phyloP scores from a whole-genome alignment of 352 stramenopile species.

The Globisporangium takayamanum region DNA sequence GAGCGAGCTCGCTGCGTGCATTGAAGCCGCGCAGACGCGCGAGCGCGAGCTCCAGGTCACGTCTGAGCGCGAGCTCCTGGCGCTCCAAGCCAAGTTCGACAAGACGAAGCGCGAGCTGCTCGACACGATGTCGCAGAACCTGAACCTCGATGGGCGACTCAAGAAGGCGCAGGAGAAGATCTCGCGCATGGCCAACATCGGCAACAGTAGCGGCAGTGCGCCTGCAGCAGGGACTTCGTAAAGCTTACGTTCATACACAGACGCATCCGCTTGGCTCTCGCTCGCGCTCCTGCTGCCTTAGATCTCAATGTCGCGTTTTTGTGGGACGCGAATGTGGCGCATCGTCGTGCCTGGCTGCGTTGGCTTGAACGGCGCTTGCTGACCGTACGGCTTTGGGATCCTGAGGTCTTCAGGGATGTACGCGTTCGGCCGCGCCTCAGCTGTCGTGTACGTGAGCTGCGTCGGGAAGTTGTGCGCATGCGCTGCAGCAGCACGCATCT shows the following conservation, averaged over 20 bases:
- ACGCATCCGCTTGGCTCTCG: not conserved
- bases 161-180: constrained; percentile 73
- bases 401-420: constrained; percentile 92
- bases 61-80: constrained; percentile 37
- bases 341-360: constrained; percentile 82
- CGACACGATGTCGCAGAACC: constrained; percentile 57
- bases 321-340: constrained; percentile 87
- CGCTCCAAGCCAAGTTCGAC: constrained; percentile 55
- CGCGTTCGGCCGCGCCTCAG: constrained; percentile 88
- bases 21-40: constrained; percentile 23
- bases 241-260: not conserved
- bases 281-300: constrained; percentile 21
- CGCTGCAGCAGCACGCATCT: constrained; percentile 27
- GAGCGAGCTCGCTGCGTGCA: constrained; percentile 20
- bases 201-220: not conserved
- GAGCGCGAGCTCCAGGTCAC: constrained; percentile 34
- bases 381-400: constrained; percentile 92
- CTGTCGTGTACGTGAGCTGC: constrained; percentile 84
- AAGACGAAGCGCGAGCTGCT: constrained; percentile 75
- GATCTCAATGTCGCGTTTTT: constrained; percentile 90
- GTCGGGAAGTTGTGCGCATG: constrained; percentile 60
- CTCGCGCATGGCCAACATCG: constrained; percentile 25
- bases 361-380: constrained; percentile 90
- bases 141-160: constrained; percentile 52
- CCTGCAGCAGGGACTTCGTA: not conserved